These are phyloP conservation scores for Colletotrichum kahawae DNA, from an alignment of 2,329 filamentous ascomycete genomes.

Conservation along the genomic window DNA sequence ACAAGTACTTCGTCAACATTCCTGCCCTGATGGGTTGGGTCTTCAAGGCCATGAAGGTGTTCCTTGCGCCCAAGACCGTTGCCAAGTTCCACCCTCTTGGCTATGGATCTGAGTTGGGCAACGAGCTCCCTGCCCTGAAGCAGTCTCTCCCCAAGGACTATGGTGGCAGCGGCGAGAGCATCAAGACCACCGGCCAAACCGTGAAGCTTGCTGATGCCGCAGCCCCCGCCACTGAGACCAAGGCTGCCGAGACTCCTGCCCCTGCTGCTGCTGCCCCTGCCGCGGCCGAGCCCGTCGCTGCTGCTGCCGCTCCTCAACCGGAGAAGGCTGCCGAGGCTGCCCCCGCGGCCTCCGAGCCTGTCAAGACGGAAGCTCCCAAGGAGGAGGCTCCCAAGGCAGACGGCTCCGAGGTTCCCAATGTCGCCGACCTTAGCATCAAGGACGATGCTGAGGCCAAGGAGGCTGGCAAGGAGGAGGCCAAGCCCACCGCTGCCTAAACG, in stretches of 20 bases:
- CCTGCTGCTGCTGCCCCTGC: neutral
- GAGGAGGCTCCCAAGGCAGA: constrained; percentile 17
- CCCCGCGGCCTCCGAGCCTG: neutral
- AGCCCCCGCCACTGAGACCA: constrained; percentile 22
- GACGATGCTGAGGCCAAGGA: constrained; percentile 6
- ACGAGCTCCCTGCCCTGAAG: constrained; percentile 63
- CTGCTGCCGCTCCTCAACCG: neutral
- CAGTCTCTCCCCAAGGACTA: constrained; percentile 75
- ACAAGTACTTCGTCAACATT: constrained; percentile 97
- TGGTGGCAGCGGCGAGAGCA: constrained; percentile 69
- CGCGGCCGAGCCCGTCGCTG: neutral
- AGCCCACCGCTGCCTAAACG: neutral
- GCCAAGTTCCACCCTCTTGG: constrained; percentile 82
- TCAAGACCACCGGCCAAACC: constrained; percentile 38
- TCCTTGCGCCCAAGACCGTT: constrained; percentile 74
- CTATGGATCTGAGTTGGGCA: constrained; percentile 72
- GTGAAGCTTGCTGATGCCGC: constrained; percentile 30
- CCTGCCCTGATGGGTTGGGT: constrained; percentile 91
- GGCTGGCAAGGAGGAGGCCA: constrained; percentile 3
- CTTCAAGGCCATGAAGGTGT: constrained; percentile 76
- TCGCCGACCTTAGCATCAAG: constrained; percentile 13
- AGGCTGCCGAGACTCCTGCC: constrained; percentile 19
- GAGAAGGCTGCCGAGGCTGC: neutral
- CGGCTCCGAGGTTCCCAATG: neutral
- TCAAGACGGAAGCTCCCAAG: neutral